phyloP scores from a whole-genome alignment of 2,329 filamentous ascomycete genomes.

The Xenosphaeropsis pyriputrescens region DNA sequence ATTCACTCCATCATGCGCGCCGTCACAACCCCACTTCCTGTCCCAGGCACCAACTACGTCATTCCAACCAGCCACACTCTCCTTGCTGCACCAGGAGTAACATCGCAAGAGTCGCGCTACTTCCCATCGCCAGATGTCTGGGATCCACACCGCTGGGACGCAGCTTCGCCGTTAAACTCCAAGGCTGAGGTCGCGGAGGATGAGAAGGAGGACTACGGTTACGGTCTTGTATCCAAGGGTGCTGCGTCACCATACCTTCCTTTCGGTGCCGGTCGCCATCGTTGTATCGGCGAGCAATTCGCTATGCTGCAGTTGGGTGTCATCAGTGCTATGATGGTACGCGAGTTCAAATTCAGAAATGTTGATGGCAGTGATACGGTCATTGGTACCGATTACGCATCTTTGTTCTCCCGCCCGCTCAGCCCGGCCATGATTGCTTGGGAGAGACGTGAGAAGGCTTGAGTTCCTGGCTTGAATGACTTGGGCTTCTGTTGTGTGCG shows the following conservation, averaged over 20 bases:
- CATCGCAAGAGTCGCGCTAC: slow-evolving; percentile 53
- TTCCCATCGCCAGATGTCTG: slow-evolving; percentile 74
- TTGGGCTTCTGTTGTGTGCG: too few relatives aligned
- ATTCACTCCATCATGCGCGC: slow-evolving; percentile 93
- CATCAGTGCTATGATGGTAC: slow-evolving; percentile 63
- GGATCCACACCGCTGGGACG: slow-evolving; percentile 87
- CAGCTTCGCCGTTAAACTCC: slow-evolving; percentile 26
- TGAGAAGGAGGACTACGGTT: slow-evolving; percentile 84
- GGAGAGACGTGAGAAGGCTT: slow-evolving; percentile 45
- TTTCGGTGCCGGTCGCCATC: slow-evolving; percentile 83
- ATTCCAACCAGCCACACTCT: slow-evolving; percentile 71
- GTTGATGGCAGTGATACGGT: slow-evolving; percentile 54
- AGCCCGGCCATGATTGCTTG: slow-evolving; percentile 60
- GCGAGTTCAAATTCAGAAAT: slow-evolving; percentile 68
- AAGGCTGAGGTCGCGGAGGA: slow-evolving; percentile 37
- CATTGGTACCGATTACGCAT: slow-evolving; percentile 53
- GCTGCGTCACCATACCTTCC: slow-evolving; percentile 81
- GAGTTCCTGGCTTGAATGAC: neutral
- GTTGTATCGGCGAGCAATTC: slow-evolving; percentile 95
- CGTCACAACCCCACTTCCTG: slow-evolving; percentile 75
- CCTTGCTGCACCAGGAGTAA: slow-evolving; percentile 74
- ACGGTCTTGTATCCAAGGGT: slow-evolving; percentile 85
- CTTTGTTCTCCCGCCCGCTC: slow-evolving; percentile 59
- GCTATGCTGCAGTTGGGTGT: slow-evolving; percentile 85
- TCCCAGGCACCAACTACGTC: slow-evolving; percentile 70